A percentile compares a stretch with the other conserved stretches of the same genome.
Conservation (phyloP, 176 grass and related monocot genomes). For the Phoenix dactylifera region DNA sequence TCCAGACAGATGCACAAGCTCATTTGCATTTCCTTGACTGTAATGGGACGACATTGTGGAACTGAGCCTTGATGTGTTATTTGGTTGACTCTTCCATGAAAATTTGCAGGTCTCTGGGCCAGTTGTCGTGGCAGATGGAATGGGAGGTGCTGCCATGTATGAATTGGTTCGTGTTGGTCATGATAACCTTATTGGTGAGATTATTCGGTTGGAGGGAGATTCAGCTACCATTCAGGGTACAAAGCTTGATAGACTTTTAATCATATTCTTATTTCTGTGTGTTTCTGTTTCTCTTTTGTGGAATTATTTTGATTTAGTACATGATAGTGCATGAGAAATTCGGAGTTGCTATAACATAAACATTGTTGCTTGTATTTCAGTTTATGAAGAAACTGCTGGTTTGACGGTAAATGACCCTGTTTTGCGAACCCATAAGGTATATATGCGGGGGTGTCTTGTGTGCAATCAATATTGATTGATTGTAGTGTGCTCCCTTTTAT, state of each 20-base stretch:
- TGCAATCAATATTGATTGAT: neutral
- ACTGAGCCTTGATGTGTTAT: neutral
- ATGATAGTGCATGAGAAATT: too few species aligned
- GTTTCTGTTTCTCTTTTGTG: neutral
- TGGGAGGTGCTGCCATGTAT: conserved; percentile 85
- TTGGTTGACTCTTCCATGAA: neutral
- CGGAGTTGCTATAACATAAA: too few species aligned
- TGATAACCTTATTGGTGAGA: conserved; percentile 79
- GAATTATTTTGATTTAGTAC: neutral
- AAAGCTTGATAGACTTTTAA: neutral
- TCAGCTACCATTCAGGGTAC: conserved; percentile 80
- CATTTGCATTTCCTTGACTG: neutral
- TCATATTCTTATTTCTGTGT: neutral
- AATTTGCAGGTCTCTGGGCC: conserved; percentile 64
- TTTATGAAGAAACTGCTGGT: conserved; percentile 87
- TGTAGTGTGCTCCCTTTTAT: neutral
- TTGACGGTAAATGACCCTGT: conserved; percentile 78
- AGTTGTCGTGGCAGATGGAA: conserved; percentile 82
- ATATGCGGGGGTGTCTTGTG: neutral
- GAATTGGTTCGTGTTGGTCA: conserved; percentile 76
- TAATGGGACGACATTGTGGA: neutral
- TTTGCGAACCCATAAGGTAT: conserved; percentile 62
- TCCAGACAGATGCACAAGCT: too few species aligned
- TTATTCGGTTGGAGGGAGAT: conserved; percentile 88
- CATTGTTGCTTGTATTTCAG: conserved; percentile 26